Evolutionary conservation across 768 basidiomycete species (phyloP).

Genomic region (Pulveroboletus ravenelii): DNA sequence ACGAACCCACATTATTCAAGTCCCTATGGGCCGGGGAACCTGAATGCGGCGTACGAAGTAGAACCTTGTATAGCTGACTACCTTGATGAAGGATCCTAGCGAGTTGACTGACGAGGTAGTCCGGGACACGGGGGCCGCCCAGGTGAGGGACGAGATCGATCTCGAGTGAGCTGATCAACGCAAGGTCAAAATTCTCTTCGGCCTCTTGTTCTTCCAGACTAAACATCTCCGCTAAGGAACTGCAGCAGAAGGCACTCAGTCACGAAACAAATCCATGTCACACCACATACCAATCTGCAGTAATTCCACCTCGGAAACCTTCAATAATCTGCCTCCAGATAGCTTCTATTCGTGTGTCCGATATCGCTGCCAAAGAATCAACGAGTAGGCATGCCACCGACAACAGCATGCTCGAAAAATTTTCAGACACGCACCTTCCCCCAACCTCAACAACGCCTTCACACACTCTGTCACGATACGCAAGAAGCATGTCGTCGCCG

Average conservation of each 20-base stretch:
- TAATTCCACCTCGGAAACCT: slow-evolving; percentile 74
- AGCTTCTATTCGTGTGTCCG: slow-evolving; percentile 63
- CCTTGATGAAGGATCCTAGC: slow-evolving; percentile 70
- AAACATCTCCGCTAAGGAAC: slow-evolving; percentile 55
- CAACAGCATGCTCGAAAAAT: neutral
- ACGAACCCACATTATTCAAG: slow-evolving; percentile 4
- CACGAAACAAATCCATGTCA: neutral
- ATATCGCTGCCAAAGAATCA: slow-evolving; percentile 39
- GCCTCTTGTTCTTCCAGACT: slow-evolving; percentile 61
- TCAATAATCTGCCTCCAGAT: slow-evolving; percentile 85
- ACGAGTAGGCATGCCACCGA: neutral
- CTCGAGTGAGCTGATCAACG: slow-evolving; percentile 74
- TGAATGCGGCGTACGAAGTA: slow-evolving; percentile 2
- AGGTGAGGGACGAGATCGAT: slow-evolving; percentile 75
- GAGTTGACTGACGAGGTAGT: slow-evolving; percentile 61
- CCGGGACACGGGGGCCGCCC: slow-evolving; percentile 64
- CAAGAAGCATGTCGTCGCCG: slow-evolving; percentile 79
- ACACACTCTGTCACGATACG: slow-evolving; percentile 66
- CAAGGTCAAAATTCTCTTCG: slow-evolving; percentile 83
- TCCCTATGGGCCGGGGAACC: slow-evolving; percentile 9
- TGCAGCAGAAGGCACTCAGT: slow-evolving; percentile 18
- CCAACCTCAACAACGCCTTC: slow-evolving; percentile 45
- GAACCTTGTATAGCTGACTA: slow-evolving; percentile 53
- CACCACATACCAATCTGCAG: slow-evolving; percentile 74
- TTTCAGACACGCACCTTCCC: slow-evolving; percentile 39